phyloP scores from a whole-genome alignment of 202 grass and related monocot species.

The Zizania palustris region DNA sequence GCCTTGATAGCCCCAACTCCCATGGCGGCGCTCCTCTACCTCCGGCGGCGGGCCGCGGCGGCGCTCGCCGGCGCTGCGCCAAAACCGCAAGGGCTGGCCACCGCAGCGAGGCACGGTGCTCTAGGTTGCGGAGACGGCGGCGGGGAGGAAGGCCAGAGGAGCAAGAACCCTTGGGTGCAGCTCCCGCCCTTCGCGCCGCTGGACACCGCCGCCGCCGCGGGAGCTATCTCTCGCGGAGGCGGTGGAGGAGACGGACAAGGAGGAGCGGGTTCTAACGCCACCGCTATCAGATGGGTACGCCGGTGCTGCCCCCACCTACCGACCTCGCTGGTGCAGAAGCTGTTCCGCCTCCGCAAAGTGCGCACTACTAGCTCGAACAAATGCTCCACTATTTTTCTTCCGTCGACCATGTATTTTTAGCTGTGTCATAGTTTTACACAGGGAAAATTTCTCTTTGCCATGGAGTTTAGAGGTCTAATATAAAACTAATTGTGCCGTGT shows the following conservation, averaged over 20 bases:
- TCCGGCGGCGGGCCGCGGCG: slow-evolving; percentile 37
- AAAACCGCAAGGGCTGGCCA: slow-evolving; percentile 5
- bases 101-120: slow-evolving; percentile 21
- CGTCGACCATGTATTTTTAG: background rate
- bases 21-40: slow-evolving; percentile 41
- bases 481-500: slow-evolving; percentile 1
- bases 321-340: slow-evolving; percentile 66
- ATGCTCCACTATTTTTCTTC: slow-evolving; percentile 27
- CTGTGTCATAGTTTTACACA: too few species aligned
- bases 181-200: slow-evolving; percentile 68
- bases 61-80: slow-evolving; percentile 12
- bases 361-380: slow-evolving; percentile 41
- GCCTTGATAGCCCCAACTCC: background rate
- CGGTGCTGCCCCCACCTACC: slow-evolving; percentile 77
- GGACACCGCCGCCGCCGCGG: slow-evolving; percentile 51
- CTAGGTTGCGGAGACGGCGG: background rate
- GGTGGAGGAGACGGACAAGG: slow-evolving; percentile 1
- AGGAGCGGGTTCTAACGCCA: slow-evolving; percentile 17
- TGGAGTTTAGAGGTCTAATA: slow-evolving; percentile 4
- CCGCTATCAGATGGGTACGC: slow-evolving; percentile 70
- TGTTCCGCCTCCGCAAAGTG: slow-evolving; percentile 83
- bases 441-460: too few species aligned
- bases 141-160: slow-evolving; percentile 18
- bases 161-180: slow-evolving; percentile 56
- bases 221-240: slow-evolving; percentile 44